phyloP scores from a whole-genome alignment of 2,329 filamentous ascomycete genomes.

The Orbilia javanica region DNA sequence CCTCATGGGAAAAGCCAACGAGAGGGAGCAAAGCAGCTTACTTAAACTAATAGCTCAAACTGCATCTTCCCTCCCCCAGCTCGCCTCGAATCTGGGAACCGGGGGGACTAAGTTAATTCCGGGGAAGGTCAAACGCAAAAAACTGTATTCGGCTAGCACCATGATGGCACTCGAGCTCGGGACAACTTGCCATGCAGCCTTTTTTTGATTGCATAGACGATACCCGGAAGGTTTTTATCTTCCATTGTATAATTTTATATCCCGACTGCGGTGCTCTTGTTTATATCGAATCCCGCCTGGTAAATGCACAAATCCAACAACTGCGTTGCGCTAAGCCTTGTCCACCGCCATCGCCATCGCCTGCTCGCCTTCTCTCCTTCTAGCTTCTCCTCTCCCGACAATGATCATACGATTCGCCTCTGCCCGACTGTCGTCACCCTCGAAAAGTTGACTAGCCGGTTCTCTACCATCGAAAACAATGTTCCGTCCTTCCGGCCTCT shows the following conservation, averaged over 20 bases:
- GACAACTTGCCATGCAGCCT: background rate
- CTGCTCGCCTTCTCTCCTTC: too few relatives aligned
- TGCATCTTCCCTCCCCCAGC: background rate
- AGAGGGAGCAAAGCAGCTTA: background rate
- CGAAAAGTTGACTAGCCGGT: constrained; percentile 57
- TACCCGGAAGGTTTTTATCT: background rate
- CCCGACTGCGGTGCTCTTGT: background rate
- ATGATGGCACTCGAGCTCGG: background rate
- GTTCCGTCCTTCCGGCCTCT: constrained; percentile 53
- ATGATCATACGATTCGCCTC: constrained; percentile 50
- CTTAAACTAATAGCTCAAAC: background rate
- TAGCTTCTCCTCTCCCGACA: constrained; percentile 2
- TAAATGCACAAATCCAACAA: background rate
- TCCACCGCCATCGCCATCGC: background rate
- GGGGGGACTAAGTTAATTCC: constrained; percentile 4
- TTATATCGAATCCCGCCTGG: background rate
- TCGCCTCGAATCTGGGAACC: background rate
- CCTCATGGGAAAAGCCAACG: background rate
- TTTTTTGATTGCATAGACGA: background rate
- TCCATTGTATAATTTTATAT: background rate
- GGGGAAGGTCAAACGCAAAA: background rate
- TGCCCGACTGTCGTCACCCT: constrained; percentile 33
- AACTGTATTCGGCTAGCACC: background rate
- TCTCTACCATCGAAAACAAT: constrained; percentile 3
- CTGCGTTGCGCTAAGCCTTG: constrained; percentile 22